Base-by-base conservation (phyloP, 2,329 filamentous ascomycete genomes). In the Fusarium brachygibbosum region DNA sequence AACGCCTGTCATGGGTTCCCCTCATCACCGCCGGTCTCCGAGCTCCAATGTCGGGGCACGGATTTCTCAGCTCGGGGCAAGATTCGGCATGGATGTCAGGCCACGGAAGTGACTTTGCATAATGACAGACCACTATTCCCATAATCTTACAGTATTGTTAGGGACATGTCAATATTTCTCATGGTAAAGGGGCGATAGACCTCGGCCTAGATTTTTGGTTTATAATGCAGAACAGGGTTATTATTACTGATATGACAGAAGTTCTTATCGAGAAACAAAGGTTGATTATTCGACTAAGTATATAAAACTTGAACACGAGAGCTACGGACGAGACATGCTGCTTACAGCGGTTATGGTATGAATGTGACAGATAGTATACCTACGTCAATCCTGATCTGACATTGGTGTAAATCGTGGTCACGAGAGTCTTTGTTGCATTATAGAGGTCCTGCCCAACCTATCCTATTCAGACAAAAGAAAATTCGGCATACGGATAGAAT, bases 11-110 rank as follows among this genome's bases (percentile, higher is more conserved):
- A 54, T 25, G 42, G 42, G 38, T 52, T 62, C 66, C 51, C 63
- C 68, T 63, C 60, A 63, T 49, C 58, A 49, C 68, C 68, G 64
- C 68, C 68, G 68, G 68, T 70, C 68, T 71, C 68, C 68, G 68
- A 70, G 68, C 53, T 71, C 35, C 25, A 48, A 70, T 54, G 63
- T 70, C 67, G 67, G 68, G 67, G 63, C 58, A 61, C 58, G 57
- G 48, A 51, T 60, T 25, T 67, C 63, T 70, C 60, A 71, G 60
- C 68, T 70, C 68, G 68, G 67, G 56, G 41, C 48, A 71, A 56
- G 51, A 51, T 49, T 61, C 38, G 54, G 62, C 14, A 38, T 31
- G 45, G 23, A 42, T 42, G 21, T 69, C 66, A 70, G 50, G 32
- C 63, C 67, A 65, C 40, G 28, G 32, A 38, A 48, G 38, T 46